Evolutionary conservation across 2,329 filamentous ascomycete species (phyloP), one percentile per base, ranked within the genome.

Genomic region (Fusarium sp.): DNA sequence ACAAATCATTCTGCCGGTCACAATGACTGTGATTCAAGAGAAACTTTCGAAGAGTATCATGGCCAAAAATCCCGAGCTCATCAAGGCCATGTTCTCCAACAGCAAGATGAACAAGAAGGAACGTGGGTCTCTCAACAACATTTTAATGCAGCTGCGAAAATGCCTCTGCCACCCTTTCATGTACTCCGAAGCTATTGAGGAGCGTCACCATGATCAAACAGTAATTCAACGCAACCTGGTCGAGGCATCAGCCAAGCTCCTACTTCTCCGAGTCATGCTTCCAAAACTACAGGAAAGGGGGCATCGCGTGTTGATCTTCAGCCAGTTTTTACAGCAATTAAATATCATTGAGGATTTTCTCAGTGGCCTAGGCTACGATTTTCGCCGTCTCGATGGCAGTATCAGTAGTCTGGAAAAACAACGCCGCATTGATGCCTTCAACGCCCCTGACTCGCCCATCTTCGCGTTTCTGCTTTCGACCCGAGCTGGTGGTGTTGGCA

Each of bases 81-180:
- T 99, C 78, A 92, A 92, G 73, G 90, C 95, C 0, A 94, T 99
- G 49, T 95, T 98, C 76, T 90, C 90, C 11, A 88, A 91, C 38
- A 86, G 86, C 48, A 90, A 87, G 70, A 83, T 94, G 55, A 93
- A 91, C 76, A 85, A 87, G 33, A 87, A 86, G 21, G 95, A 98
- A 66, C 89, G 92, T 10, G 91, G 93, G 45, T 95, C 91, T 70
- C 83, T 98, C 63, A 97, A 92, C 86, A 99, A 99, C 76, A 97
- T 99, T 42, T 82, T 99, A 46, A 94, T 98, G 89, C 96, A 99
- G 80, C 87, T 99, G 23, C 90, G 96, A 23, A 98, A 98, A 80
- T 97, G 94, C 73, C 86, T 99, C 4, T 98, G 95, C 73, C 97
- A 99, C 81, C 96, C 97, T 0, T 99, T 98, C 79, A 91, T 98